Evolutionary conservation across 495 filamentous ascomycete species (phyloP).

Genomic region (Pseudomonodictys pantanalensis): DNA sequence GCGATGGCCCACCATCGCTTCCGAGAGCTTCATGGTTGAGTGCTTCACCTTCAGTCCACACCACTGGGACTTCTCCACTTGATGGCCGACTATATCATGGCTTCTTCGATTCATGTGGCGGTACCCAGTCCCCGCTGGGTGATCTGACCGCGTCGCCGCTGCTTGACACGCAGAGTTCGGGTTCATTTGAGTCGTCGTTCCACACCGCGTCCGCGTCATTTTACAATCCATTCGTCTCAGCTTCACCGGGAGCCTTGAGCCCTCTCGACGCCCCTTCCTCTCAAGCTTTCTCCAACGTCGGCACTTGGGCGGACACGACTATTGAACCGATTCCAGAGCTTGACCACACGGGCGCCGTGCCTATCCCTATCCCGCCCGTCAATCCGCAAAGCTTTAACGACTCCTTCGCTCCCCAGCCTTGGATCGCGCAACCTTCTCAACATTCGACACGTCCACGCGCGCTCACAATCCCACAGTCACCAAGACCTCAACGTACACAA

Average conservation of each 20-base stretch:
- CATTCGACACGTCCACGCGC: constrained; percentile 4
- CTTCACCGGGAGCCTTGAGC: constrained; percentile 20
- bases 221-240: constrained; percentile 18
- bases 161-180: constrained; percentile 2
- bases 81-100: background rate
- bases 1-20: constrained; percentile 13
- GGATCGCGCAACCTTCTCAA: background rate
- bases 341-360: constrained; percentile 1
- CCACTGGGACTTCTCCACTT: constrained; percentile 16
- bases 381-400: background rate
- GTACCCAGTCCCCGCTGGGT: background rate
- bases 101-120: background rate
- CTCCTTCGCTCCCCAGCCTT: constrained; percentile 2
- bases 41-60: constrained; percentile 17
- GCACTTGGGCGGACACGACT: constrained; percentile 21
- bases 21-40: constrained; percentile 14
- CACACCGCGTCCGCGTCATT: constrained; percentile 3
- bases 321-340: constrained; percentile 17
- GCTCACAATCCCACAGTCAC: constrained; percentile 24
- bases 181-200: constrained; percentile 3
- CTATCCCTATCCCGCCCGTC: constrained; percentile 13
- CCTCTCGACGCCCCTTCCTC: constrained; percentile 9
- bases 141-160: background rate
- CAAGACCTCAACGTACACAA: background rate
- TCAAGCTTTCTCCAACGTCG: constrained; percentile 17